A percentile compares a stretch with the other conserved stretches of the same genome.
Conservation (phyloP, 805 yeast genomes). For the Kregervanrija pseudodelftensis region DNA sequence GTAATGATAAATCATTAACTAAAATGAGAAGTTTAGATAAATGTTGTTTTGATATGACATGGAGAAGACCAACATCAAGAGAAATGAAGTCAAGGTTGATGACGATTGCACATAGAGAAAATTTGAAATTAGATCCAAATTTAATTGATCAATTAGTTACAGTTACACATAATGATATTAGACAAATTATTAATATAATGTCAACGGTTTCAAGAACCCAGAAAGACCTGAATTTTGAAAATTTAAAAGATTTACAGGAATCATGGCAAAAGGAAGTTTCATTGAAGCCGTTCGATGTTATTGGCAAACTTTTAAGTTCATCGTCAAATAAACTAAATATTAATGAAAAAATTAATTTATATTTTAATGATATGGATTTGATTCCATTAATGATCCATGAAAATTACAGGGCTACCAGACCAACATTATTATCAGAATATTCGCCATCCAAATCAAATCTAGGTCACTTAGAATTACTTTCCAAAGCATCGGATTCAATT, state of each 20-base stretch:
- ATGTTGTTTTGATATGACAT: constrained; percentile 69
- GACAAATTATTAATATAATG: constrained; percentile 86
- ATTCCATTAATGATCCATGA: constrained; percentile 96
- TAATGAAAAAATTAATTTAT: constrained; percentile 79
- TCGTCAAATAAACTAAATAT: constrained; percentile 53
- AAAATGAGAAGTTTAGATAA: constrained; percentile 95
- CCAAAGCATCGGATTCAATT: constrained; percentile 79
- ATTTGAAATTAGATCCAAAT: constrained; percentile 69
- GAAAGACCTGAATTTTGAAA: constrained; percentile 52
- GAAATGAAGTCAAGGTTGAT: constrained; percentile 78
- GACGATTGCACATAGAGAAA: constrained; percentile 86
- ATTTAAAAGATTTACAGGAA: constrained; percentile 53
- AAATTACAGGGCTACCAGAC: constrained; percentile 69
- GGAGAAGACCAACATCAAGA: constrained; percentile 80
- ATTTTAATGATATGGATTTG: constrained; percentile 91
- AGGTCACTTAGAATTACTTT: constrained; percentile 54
- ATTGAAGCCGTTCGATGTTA: constrained; percentile 87
- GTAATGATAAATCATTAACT: constrained; percentile 87
- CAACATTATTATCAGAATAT: constrained; percentile 27
- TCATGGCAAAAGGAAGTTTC: constrained; percentile 89
- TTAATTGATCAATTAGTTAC: constrained; percentile 79
- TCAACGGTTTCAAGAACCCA: constrained; percentile 78
- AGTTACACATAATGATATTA: constrained; percentile 82
- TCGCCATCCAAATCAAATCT: constrained; percentile 30
- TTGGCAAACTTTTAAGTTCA: constrained; percentile 57